Base-by-base conservation (phyloP, 805 yeast species). In the Maudiozyma serrabonitensis region DNA sequence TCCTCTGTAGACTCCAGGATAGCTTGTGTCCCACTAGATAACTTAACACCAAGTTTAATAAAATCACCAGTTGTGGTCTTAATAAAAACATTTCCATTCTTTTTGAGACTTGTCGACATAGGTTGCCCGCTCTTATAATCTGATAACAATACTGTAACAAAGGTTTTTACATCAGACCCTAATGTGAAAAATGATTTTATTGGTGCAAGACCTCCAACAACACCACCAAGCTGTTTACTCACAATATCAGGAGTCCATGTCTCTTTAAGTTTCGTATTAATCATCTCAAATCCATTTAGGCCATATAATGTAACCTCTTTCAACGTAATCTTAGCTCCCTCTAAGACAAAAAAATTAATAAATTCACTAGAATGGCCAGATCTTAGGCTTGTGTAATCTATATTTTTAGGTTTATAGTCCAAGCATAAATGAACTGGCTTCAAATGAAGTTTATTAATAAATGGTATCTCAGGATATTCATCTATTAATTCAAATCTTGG, bases 321-420 rank as follows among this genome's bases (percentile, higher is more conserved):
- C 53, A 93, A 68, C 0, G 75, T 72, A 61, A 93, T 76, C 39
- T 78, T 80, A 0, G 97, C 85, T 39, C 89, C 97, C 59, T 91
- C 96, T 38, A 93, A 72, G 7, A 84, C 82, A 66, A 93, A 90
- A 54, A 93, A 79, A 62, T 93, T 93, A 77, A 88, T 81, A 47
- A 93, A 76, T 62, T 91, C 97, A 2, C 84, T 81, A 13, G 67
- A 78, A 52, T 84, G 88, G 0, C 98, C 98, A 0, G 96, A 84
- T 50, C 87, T 73, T 31, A 90, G 75, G 0, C 95, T 96, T 2
- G 81, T 78, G 60, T 85, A 87, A 63, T 91, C 95, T 28, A 91
- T 75, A 55, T 81, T 85, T 62, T 89, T 89, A 0, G 99, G 98
- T 62, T 88, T 89, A 64, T 93, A 93, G 65, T 93, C 98, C 40